These are phyloP conservation scores for Herpetomonas samuelpessoai DNA, from an alignment of 208 protist species.

Conservation along the genomic window DNA sequence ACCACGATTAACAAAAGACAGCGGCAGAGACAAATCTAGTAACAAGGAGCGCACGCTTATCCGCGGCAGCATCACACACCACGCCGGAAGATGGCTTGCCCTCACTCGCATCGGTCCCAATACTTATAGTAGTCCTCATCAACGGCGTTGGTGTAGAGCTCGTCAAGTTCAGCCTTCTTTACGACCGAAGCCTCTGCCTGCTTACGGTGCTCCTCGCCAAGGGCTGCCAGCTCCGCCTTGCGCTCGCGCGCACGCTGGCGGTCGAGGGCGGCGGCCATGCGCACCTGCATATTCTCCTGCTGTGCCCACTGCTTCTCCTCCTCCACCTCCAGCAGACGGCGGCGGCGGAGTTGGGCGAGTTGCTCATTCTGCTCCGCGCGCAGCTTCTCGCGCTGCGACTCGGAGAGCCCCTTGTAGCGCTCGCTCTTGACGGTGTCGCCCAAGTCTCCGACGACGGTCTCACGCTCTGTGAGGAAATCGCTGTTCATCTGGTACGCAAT, in stretches of 20 bases:
- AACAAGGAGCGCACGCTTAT: too few species aligned
- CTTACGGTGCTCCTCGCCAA: slow-evolving; percentile 64
- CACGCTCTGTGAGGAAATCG: slow-evolving; percentile 90
- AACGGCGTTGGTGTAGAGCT: slow-evolving; percentile 83
- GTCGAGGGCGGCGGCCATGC: slow-evolving; percentile 86
- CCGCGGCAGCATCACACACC: too few species aligned
- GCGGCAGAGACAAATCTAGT: too few species aligned
- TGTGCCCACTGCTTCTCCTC: slow-evolving; percentile 84
- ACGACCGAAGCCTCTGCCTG: slow-evolving; percentile 46
- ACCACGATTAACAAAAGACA: too few species aligned
- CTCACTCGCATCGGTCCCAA: slow-evolving; percentile 83
- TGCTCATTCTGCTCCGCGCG: slow-evolving; percentile 71
- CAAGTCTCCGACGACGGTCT: slow-evolving; percentile 67
- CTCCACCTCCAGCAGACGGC: slow-evolving; percentile 84
- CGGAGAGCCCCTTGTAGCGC: slow-evolving; percentile 78
- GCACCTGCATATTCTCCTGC: slow-evolving; percentile 86
- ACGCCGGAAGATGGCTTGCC: too few species aligned
- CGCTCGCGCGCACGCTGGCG: slow-evolving; percentile 83
- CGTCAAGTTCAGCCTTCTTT: slow-evolving; percentile 59
- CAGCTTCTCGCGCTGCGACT: slow-evolving; percentile 47
- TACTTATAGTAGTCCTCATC: slow-evolving; percentile 93
- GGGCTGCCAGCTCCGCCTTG: slow-evolving; percentile 48
- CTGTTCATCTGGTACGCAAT: slow-evolving; percentile 86
- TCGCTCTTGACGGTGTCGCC: slow-evolving; percentile 76
- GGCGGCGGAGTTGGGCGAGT: slow-evolving; percentile 73